These are phyloP conservation scores for Nakazawaea laoshanensis DNA, from an alignment of 805 yeast genomes.

Conservation along the genomic window DNA sequence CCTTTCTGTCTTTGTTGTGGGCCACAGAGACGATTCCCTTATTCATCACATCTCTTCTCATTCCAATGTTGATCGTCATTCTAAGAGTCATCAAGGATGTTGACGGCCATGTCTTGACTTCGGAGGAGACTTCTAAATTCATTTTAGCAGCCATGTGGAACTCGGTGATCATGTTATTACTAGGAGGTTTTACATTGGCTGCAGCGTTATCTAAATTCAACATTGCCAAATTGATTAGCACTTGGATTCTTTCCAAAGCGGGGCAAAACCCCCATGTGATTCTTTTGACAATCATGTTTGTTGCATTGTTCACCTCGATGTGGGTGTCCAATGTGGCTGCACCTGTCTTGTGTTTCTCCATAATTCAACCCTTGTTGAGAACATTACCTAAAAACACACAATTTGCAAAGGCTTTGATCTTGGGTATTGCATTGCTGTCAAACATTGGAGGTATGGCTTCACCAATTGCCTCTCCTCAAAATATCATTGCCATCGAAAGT, in stretches of 20 bases:
- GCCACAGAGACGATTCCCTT: conserved; percentile 93
- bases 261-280: conserved; percentile 81
- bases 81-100: conserved; percentile 59
- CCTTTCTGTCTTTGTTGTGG: conserved; percentile 83
- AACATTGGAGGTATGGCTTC: conserved; percentile 96
- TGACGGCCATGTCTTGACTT: conserved; percentile 41
- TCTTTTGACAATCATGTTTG: conserved; percentile 73
- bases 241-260: conserved; percentile 70
- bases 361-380: conserved; percentile 82
- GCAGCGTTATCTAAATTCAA: conserved; percentile 90
- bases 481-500: conserved; percentile 79
- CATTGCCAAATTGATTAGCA: conserved; percentile 79
- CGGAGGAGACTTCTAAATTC: conserved; percentile 66
- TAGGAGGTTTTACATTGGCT: conserved; percentile 94
- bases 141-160: conserved; percentile 92
- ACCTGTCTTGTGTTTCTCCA: conserved; percentile 86
- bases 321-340: conserved; percentile 98
- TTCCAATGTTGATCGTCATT: conserved; percentile 75
- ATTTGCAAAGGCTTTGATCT: conserved; percentile 74
- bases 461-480: conserved; percentile 96
- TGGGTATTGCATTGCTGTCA: conserved; percentile 90
- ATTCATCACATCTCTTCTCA: conserved; percentile 76
- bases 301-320: conserved; percentile 81
- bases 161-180: conserved; percentile 77
- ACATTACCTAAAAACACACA: conserved; percentile 72